A percentile compares a stretch with the other conserved stretches of the same genome.
Evolutionary conservation across 768 basidiomycete genomes (phyloP).

Genomic region (Russula compacta): DNA sequence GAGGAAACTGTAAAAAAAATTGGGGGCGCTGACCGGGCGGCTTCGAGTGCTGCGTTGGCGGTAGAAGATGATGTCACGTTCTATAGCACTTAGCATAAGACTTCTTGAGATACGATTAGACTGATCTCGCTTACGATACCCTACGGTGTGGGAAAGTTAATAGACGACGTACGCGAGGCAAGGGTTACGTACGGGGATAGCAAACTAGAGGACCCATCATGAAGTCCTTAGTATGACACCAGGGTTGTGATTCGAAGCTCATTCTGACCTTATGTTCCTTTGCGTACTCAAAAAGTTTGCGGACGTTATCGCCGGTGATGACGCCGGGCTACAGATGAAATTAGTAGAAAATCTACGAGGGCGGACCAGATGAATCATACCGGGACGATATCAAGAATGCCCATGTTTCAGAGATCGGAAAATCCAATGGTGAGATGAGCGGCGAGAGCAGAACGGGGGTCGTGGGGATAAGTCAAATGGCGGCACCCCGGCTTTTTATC

Average conservation of each 20-base stretch:
- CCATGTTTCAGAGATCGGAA: conserved; percentile 39
- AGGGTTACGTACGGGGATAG: conserved; percentile 62
- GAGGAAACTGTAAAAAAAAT: not conserved
- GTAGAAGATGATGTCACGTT: conserved; percentile 96
- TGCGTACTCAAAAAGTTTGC: conserved; percentile 93
- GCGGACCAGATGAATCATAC: conserved; percentile 34
- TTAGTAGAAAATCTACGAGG: not conserved
- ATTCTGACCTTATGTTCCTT: conserved; percentile 65
- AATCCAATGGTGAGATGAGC: not conserved
- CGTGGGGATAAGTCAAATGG: not conserved
- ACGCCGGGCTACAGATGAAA: conserved; percentile 66
- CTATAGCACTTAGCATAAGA: conserved; percentile 32
- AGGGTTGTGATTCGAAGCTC: conserved; percentile 21
- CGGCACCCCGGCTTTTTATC: conserved; percentile 1
- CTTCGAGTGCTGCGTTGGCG: conserved; percentile 91
- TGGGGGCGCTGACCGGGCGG: conserved; percentile 56
- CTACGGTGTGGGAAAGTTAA: conserved; percentile 30
- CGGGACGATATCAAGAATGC: conserved; percentile 76
- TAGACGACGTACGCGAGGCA: not conserved
- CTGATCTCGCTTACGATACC: conserved; percentile 53
- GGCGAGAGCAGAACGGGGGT: not conserved
- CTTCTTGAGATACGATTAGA: conserved; percentile 8
- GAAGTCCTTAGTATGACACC: conserved; percentile 9
- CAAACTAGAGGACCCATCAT: conserved; percentile 43
- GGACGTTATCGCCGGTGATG: conserved; percentile 88